Conservation (phyloP, 495 filamentous ascomycete species). For the Neurospora terricola region DNA sequence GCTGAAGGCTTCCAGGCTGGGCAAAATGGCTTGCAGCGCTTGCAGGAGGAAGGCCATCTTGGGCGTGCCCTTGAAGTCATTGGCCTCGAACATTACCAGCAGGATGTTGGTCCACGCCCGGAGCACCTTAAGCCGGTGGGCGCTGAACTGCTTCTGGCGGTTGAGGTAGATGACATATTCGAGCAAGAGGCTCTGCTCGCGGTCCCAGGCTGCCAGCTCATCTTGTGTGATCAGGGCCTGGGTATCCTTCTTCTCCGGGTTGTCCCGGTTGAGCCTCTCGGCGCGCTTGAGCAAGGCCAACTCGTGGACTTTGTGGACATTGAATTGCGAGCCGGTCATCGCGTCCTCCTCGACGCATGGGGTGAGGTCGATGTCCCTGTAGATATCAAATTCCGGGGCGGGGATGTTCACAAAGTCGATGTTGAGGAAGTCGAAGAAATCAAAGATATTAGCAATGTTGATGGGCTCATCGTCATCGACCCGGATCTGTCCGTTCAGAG, state of each 20-base stretch:
- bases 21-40: slow-evolving; percentile 72
- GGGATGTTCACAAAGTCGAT: slow-evolving; percentile 44
- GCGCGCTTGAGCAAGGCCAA: slow-evolving; percentile 46
- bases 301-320: slow-evolving; percentile 55
- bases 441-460: slow-evolving; percentile 66
- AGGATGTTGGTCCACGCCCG: slow-evolving; percentile 74
- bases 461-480: slow-evolving; percentile 51
- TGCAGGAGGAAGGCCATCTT: slow-evolving; percentile 72
- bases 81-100: slow-evolving; percentile 65
- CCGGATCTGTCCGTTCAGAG: slow-evolving; percentile 64
- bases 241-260: slow-evolving; percentile 16
- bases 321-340: slow-evolving; percentile 40
- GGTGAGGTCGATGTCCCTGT: slow-evolving; percentile 52
- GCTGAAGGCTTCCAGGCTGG: slow-evolving; percentile 68
- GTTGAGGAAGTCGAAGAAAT: slow-evolving; percentile 85
- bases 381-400: slow-evolving; percentile 41
- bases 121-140: slow-evolving; percentile 54
- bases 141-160: slow-evolving; percentile 46
- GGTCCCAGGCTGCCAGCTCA: slow-evolving; percentile 46
- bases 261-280: slow-evolving; percentile 24
- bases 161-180: slow-evolving; percentile 53
- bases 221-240: slow-evolving; percentile 42
- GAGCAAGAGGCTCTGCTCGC: slow-evolving; percentile 48
- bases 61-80: slow-evolving; percentile 56
- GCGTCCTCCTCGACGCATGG: slow-evolving; percentile 45